Evolutionary conservation across 208 protist genomes (phyloP).

Genomic region (Acanthamoeba sp.): DNA sequence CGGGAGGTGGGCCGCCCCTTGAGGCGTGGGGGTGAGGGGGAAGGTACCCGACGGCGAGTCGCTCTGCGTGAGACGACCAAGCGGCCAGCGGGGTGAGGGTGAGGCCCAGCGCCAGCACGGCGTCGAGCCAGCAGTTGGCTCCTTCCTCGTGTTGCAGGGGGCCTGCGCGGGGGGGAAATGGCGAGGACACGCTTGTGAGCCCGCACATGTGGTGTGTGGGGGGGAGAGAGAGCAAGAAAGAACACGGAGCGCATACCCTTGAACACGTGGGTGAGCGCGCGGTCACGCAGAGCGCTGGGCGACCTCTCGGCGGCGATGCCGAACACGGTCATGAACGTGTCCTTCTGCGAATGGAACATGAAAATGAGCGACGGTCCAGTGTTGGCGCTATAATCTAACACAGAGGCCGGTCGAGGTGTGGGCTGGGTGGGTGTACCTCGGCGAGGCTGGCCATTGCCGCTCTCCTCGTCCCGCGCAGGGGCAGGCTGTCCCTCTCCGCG

Average conservation of each 20-base stretch:
- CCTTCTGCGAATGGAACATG: background rate
- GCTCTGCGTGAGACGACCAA: background rate
- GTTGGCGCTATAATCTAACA: no score
- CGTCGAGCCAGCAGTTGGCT: constrained; percentile 24
- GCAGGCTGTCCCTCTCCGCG: background rate
- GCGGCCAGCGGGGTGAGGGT: background rate
- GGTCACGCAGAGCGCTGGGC: background rate
- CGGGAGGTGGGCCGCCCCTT: no score
- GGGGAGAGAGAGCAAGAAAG: background rate
- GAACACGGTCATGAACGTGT: background rate
- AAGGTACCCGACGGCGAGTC: background rate
- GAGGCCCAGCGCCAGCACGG: constrained; percentile 14
- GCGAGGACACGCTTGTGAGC: no score
- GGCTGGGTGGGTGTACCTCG: background rate
- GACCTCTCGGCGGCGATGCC: background rate
- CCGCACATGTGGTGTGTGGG: no score
- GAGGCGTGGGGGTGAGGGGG: background rate
- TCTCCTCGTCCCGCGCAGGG: background rate
- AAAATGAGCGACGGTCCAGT: background rate
- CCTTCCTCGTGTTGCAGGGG: background rate
- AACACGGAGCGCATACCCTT: background rate
- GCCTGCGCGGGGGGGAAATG: background rate
- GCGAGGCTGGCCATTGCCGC: background rate
- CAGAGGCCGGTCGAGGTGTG: no score
- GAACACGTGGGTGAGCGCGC: background rate